These are phyloP conservation scores for Lachnellula hyalina DNA, from an alignment of 2,329 filamentous ascomycete genomes.

Conservation along the genomic window DNA sequence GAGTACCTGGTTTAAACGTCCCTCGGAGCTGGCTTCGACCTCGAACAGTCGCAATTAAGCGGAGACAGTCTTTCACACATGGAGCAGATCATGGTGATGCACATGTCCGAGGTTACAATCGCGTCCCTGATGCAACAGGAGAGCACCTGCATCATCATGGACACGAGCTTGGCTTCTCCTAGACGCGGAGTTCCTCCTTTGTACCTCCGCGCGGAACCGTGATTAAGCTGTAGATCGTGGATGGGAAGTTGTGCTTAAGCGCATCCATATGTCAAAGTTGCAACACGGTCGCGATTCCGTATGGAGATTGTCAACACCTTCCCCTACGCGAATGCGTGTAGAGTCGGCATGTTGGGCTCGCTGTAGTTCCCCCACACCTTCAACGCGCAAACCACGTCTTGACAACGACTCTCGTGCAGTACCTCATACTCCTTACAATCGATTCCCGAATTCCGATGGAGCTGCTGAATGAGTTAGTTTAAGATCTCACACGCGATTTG, in stretches of 20 bases:
- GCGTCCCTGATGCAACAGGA: not conserved
- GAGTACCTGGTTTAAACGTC: not conserved
- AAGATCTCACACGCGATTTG: too few relatives aligned
- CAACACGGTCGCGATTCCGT: not conserved
- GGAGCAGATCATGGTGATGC: not conserved
- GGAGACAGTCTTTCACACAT: too few relatives aligned
- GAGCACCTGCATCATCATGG: not conserved
- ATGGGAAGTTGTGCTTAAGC: not conserved
- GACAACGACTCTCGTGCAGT: too few relatives aligned
- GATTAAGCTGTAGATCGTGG: not conserved
- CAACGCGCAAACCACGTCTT: too few relatives aligned
- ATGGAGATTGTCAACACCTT: too few relatives aligned
- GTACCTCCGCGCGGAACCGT: not conserved
- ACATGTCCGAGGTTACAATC: not conserved
- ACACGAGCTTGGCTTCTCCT: not conserved
- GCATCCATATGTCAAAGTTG: not conserved
- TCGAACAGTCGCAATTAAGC: not conserved
- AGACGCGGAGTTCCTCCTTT: not conserved
- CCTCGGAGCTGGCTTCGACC: not conserved
- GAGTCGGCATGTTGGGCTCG: too few relatives aligned
- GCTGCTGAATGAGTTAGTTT: too few relatives aligned
- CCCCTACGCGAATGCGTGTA: too few relatives aligned
- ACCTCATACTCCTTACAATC: too few relatives aligned
- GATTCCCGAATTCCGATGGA: too few relatives aligned
- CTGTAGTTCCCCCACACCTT: too few relatives aligned